Conservation (phyloP, 805 yeast species). For the Lipomyces yamadae region DNA sequence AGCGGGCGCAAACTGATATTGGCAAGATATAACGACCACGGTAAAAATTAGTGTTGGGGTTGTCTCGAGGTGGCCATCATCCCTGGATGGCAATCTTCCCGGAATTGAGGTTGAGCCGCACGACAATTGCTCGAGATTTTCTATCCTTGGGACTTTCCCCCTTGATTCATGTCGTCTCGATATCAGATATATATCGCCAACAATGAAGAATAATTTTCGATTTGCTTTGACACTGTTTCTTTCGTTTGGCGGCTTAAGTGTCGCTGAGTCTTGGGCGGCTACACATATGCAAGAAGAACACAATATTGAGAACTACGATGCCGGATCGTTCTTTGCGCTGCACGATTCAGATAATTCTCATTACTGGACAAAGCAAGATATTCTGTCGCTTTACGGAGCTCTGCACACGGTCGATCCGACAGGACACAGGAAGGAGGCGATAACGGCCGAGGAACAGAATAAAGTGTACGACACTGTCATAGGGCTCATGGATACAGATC, state of each 20-base stretch:
- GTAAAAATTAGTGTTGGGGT: too few relatives aligned
- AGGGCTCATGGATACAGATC: constrained; percentile 64
- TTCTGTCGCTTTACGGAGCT: constrained; percentile 80
- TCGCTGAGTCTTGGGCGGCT: constrained; percentile 60
- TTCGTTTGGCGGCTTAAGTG: not conserved
- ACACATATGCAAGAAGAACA: constrained; percentile 95
- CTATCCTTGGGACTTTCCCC: too few relatives aligned
- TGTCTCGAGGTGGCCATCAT: too few relatives aligned
- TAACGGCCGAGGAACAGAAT: constrained; percentile 58
- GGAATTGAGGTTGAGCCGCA: too few relatives aligned
- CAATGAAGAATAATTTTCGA: not conserved
- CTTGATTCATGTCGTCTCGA: not conserved
- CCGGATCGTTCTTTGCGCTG: constrained; percentile 74
- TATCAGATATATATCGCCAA: not conserved
- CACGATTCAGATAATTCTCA: constrained; percentile 66
- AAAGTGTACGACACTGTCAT: constrained; percentile 62
- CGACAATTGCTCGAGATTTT: too few relatives aligned
- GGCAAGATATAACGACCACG: too few relatives aligned
- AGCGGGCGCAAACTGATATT: too few relatives aligned
- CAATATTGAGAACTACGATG: constrained; percentile 71
- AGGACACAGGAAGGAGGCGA: constrained; percentile 49
- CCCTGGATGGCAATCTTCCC: too few relatives aligned
- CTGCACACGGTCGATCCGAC: constrained; percentile 49
- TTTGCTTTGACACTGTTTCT: not conserved
- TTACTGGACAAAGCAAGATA: constrained; percentile 68